Conservation (phyloP, 75 land plant species). For the Picea sitchensis region DNA sequence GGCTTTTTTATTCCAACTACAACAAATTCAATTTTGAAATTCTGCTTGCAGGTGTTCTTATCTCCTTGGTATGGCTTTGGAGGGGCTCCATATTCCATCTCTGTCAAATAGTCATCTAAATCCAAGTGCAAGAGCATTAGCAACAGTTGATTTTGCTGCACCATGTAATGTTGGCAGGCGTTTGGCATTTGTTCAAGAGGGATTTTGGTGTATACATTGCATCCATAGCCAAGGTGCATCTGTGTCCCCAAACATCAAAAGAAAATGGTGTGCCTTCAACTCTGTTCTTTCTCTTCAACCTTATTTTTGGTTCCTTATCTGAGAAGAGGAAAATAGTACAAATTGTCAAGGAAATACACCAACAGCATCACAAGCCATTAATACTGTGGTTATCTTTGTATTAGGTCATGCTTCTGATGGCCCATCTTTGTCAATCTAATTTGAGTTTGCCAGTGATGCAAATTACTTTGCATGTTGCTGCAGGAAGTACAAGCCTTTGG, state of each 20-base stretch:
- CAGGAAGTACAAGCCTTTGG: conserved; percentile 1
- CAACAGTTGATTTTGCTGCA: conserved; percentile 3
- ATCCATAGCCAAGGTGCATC: neutral
- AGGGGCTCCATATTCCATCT: neutral
- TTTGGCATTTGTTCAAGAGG: conserved; percentile 2
- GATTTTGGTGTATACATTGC: neutral
- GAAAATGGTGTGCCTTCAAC: conserved; percentile 9
- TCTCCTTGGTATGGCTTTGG: conserved; percentile 6
- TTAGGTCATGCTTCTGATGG: neutral
- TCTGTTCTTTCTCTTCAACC: neutral
- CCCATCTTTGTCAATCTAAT: neutral
- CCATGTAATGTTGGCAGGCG: neutral
- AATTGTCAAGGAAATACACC: neutral
- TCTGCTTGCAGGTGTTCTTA: conserved; percentile 4
- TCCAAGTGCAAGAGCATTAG: neutral
- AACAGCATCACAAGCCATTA: neutral
- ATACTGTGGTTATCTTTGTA: neutral
- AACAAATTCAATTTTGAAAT: neutral
- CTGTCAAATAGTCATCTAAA: neutral
- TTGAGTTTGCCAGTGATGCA: neutral
- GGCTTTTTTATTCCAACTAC: neutral
- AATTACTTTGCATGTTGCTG: conserved; percentile 3
- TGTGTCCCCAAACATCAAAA: neutral
- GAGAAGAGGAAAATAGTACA: neutral
- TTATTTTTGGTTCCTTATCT: neutral